These are phyloP conservation scores for Picochlorum sp. DNA, from an alignment of 139 green algal genomes.

Conservation along the genomic window DNA sequence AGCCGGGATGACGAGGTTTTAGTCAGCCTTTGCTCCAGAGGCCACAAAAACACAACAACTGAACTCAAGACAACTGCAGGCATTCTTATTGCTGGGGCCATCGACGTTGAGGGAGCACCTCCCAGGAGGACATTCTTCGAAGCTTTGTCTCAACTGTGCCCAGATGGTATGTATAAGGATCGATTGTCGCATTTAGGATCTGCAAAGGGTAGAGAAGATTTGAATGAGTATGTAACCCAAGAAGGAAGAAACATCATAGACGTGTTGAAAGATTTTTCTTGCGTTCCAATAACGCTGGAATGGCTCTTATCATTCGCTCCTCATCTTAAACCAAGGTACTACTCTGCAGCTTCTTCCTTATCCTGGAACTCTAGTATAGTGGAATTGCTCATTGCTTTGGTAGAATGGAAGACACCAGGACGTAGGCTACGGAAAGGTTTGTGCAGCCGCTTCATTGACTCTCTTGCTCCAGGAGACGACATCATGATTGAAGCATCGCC, in stretches of 20 bases:
- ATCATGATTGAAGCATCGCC: constrained; percentile 67
- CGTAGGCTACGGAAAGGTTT: constrained; percentile 46
- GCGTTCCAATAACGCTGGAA: constrained; percentile 48
- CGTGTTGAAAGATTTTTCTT: constrained; percentile 81
- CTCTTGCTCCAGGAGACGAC: constrained; percentile 17
- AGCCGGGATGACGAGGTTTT: neutral
- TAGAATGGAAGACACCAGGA: constrained; percentile 49
- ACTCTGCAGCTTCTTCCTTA: constrained; percentile 72
- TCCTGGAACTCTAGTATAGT: constrained; percentile 29
- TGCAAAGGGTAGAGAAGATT: constrained; percentile 60
- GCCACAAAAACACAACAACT: no score
- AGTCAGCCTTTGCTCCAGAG: neutral
- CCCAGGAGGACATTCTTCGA: constrained; percentile 84
- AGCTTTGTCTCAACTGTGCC: constrained; percentile 14
- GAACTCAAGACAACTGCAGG: constrained; percentile 17
- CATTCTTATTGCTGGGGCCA: constrained; percentile 42
- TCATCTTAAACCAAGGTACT: constrained; percentile 68
- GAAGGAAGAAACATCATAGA: constrained; percentile 54
- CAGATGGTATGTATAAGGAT: constrained; percentile 38
- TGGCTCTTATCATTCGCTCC: constrained; percentile 70
- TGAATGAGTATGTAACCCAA: constrained; percentile 40
- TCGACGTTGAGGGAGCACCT: constrained; percentile 70
- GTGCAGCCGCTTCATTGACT: constrained; percentile 67
- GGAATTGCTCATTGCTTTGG: constrained; percentile 75
- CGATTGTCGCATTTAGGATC: constrained; percentile 75